A percentile compares a stretch with the other conserved stretches of the same genome.
These are phyloP conservation scores for Rhizoctonia solani DNA, from an alignment of 1,284 basidiomycete species.

Conservation along the genomic window DNA sequence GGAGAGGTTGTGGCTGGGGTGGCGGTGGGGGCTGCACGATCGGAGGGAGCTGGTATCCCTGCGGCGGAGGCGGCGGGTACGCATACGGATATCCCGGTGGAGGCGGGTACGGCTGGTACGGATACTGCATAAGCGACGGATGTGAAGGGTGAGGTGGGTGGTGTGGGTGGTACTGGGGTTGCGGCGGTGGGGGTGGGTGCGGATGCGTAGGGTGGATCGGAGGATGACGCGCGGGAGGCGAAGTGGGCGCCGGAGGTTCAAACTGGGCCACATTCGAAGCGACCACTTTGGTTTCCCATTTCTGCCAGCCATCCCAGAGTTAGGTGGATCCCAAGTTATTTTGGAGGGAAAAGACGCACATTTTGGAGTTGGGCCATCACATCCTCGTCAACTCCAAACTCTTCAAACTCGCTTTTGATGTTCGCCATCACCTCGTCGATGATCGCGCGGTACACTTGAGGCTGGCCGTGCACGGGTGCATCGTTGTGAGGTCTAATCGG, in stretches of 20 bases:
- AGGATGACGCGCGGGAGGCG: conserved; percentile 39
- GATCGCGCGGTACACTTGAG: conserved; percentile 57
- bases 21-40: conserved; percentile 37
- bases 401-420: conserved; percentile 61
- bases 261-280: conserved; percentile 60
- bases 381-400: conserved; percentile 63
- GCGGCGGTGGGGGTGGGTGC: conserved; percentile 39
- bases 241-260: conserved; percentile 43
- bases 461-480: conserved; percentile 45
- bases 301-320: conserved; percentile 42
- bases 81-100: conserved; percentile 30
- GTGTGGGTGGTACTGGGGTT: conserved; percentile 34
- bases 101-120: conserved; percentile 20
- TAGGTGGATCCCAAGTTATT: neutral
- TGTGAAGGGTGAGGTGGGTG: conserved; percentile 22
- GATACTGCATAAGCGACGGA: conserved; percentile 22
- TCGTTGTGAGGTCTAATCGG: too few species aligned
- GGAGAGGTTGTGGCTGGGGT: conserved; percentile 26
- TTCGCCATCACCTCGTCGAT: conserved; percentile 62
- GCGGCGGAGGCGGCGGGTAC: conserved; percentile 16
- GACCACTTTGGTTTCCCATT: conserved; percentile 60
- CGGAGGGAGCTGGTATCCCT: conserved; percentile 34
- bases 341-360: conserved; percentile 42
- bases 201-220: conserved; percentile 37
- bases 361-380: conserved; percentile 56